A percentile compares a stretch with the other conserved stretches of the same genome.
Evolutionary conservation across 176 grass and related monocot species (phyloP).

Genomic region (Oryza australiensis): DNA sequence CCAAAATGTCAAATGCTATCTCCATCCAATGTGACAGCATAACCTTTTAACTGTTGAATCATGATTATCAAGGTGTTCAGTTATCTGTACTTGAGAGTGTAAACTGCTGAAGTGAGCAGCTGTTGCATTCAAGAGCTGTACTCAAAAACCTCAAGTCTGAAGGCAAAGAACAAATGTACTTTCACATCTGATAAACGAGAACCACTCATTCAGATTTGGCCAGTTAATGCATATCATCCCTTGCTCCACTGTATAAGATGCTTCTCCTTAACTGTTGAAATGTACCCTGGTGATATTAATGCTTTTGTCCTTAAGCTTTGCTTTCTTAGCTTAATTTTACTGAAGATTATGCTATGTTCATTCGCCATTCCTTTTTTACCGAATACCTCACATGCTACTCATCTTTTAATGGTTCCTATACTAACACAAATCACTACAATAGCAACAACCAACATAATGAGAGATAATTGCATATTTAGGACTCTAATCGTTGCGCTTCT

Average conservation of each 20-base stretch:
- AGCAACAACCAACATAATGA: neutral
- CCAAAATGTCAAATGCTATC: constrained; percentile 15
- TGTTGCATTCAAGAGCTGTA: constrained; percentile 9
- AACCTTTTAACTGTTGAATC: constrained; percentile 17
- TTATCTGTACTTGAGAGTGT: neutral
- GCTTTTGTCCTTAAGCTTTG: constrained; percentile 4
- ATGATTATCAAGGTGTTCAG: constrained; percentile 8
- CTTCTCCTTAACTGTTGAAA: constrained; percentile 10
- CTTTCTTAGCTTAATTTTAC: neutral
- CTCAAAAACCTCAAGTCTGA: neutral
- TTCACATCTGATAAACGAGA: neutral
- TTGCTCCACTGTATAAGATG: constrained; percentile 7
- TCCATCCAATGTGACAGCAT: constrained; percentile 13
- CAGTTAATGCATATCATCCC: constrained; percentile 26
- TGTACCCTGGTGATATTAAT: neutral
- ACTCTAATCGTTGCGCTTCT: no score
- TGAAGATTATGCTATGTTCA: neutral
- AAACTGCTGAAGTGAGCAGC: constrained; percentile 8
- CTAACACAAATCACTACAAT: neutral
- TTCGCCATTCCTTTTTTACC: neutral
- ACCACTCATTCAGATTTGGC: constrained; percentile 1
- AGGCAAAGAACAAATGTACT: neutral
- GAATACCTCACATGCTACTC: neutral
- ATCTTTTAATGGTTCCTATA: neutral
- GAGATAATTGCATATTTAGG: no score